Evolutionary conservation across 768 basidiomycete species (phyloP), one percentile per base, ranked within the genome.

Genomic region (Rhizopogon roseolus): DNA sequence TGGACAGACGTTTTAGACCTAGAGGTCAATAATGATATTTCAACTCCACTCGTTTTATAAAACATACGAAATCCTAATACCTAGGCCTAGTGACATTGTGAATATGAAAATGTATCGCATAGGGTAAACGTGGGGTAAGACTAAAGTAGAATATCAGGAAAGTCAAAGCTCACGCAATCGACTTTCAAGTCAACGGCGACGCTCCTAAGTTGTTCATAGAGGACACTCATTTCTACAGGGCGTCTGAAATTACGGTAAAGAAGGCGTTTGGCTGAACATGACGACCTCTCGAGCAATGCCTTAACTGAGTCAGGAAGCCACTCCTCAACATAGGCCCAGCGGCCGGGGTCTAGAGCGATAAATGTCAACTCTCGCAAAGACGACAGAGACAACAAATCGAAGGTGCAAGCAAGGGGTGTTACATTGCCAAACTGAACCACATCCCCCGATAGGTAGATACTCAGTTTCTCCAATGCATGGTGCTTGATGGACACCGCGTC

Each of bases 341-440:
- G 1, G n/a, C 34, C 5, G 5, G 32, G 34, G 34, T 14, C 14
- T 25, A 50, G 56, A 14, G 54, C 57, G 6, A 49, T 25, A 49
- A 67, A 41, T 13, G 50, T 13, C 9, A 67, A 46, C 16, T 52
- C 49, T 34, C 60, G 51, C 1, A 68, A 40, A 8, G 55, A 46
- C 2, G 66, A 62, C 10, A 68, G n/a, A 22, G 50, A 61, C 13
- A 68, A 53, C 6, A 5, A 52, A 27, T 66, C 59, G 17, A 68
- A 59, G 19, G 70, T 5, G 40, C 19, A 46, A 39, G 48, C 56
- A 6, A 70, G 39, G 19, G 22, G 39, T 9, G 54, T 34, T 1
- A 60, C 60, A 22, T 66, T 49, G 11, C 62, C 64, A 42, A 64
- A 60, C 3, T 60, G 49, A 46, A 64, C 54, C 38, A 51, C 44